Base-by-base conservation (phyloP, 805 yeast genomes). In the Lachancea sp. region DNA sequence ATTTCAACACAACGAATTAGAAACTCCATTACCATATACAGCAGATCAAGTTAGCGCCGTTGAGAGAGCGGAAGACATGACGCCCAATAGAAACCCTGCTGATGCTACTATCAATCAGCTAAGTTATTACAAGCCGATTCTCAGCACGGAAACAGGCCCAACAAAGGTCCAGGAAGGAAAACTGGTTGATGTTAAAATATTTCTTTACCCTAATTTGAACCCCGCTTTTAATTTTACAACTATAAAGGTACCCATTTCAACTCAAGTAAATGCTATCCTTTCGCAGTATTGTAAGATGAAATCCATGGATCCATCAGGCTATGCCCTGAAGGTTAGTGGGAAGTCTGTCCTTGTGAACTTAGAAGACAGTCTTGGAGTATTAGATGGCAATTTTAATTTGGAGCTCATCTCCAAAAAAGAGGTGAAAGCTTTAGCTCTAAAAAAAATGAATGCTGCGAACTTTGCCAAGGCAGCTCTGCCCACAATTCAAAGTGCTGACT, bases 11-110 rank as follows among this genome's bases (percentile, higher is more conserved):
- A 80, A 83, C 54, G 78, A 75, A 40, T 47, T 42, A 1, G 61
- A 61, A 5, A 72, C 84, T 0, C 87, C 89, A 3, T 63, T 76
- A 26, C 75, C 82, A 0, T 55, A 58, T 46, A 12, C 5, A 19
- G 28, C 18, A 19, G 50, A 48, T 29, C 21, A 47, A 6, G 48
- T 47, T 11, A 38, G 34, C 12, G n/a, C 38, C 7, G 29, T 29
- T 15, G 20, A 28, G 9, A 36, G 12, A 18, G 23, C 15, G 3
- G 34, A 17, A 5, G 34, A 41, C 5, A 26, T 13, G 30, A 34
- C 16, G 19, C 5, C 34, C n/a, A 17, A 8, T n/a, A 45, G 34
- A 33, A 38, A 35, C 28, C 22, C 4, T 8, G 39, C 36, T 9
- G 43, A 37, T 8, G 33, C 47, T 1, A 39, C 40, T 8, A 40